Evolutionary conservation across 495 filamentous ascomycete genomes (phyloP).

Genomic region (Aspergillus homomorphus): DNA sequence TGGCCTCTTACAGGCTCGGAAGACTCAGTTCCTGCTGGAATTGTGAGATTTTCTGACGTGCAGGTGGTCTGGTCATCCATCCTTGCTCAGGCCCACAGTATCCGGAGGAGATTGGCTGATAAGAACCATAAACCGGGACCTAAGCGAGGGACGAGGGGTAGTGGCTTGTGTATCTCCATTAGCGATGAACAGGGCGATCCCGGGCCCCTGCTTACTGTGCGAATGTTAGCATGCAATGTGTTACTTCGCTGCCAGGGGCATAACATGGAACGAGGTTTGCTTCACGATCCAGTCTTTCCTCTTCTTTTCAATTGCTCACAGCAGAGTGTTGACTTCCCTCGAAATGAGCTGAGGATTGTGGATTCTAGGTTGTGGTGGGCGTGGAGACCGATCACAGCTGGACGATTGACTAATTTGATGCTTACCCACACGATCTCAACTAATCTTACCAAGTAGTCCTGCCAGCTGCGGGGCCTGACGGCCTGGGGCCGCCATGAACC

Average conservation of each 20-base stretch:
- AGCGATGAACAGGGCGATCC: not conserved
- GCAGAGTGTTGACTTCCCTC: not conserved
- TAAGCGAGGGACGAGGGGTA: not conserved
- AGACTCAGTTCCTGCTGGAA: not conserved
- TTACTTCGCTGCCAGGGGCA: not conserved
- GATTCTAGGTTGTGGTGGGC: too few species aligned
- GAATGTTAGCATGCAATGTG: not conserved
- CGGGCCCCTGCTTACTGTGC: not conserved
- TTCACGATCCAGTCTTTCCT: too few species aligned
- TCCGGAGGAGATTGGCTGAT: not conserved
- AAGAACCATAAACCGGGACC: not conserved
- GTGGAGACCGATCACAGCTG: not conserved
- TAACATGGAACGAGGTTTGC: not conserved
- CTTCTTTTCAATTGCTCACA: too few species aligned
- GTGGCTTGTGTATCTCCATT: not conserved
- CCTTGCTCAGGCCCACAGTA: not conserved
- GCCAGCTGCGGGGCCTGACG: not conserved
- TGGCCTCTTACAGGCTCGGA: not conserved
- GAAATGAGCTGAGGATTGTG: not conserved
- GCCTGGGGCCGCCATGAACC: constrained; percentile 13
- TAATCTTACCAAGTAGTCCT: too few species aligned
- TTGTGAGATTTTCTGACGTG: not conserved
- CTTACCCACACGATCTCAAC: too few species aligned
- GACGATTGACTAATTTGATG: not conserved
- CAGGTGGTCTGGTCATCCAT: not conserved